Evolutionary conservation across 2,329 filamentous ascomycete genomes (phyloP).

Genomic region (Acrocalymma vagum): DNA sequence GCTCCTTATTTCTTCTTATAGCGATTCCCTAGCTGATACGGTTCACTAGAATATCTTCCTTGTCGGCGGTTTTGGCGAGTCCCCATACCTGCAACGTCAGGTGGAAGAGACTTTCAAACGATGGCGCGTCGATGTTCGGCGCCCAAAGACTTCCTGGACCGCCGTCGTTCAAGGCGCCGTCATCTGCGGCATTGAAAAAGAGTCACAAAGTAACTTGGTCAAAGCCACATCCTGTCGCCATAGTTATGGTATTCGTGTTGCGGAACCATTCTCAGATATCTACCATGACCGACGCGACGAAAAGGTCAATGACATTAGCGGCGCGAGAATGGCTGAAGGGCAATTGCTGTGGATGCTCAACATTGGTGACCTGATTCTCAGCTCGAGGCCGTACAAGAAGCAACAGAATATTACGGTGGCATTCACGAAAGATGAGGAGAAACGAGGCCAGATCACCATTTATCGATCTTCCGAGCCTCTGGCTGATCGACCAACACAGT

Average conservation of each 20-base stretch:
- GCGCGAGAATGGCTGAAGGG: slow-evolving; percentile 7
- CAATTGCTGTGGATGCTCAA: slow-evolving; percentile 26
- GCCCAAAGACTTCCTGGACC: slow-evolving; percentile 28
- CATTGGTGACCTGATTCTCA: slow-evolving; percentile 25
- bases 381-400: too few relatives aligned
- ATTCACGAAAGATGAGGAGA: too few relatives aligned
- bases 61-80: slow-evolving; percentile 26
- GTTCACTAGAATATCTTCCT: slow-evolving; percentile 25
- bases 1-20: too few relatives aligned
- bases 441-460: too few relatives aligned
- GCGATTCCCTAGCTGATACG: too few relatives aligned
- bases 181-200: slow-evolving; percentile 34
- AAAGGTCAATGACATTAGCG: slow-evolving; percentile 2
- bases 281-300: slow-evolving; percentile 6
- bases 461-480: too few relatives aligned
- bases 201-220: slow-evolving; percentile 11
- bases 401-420: too few relatives aligned
- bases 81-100: slow-evolving; percentile 19
- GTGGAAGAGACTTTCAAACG: slow-evolving; percentile 16
- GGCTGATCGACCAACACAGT: too few relatives aligned
- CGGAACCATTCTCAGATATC: slow-evolving; percentile 16
- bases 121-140: slow-evolving; percentile 19
- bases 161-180: slow-evolving; percentile 31
- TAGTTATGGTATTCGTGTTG: slow-evolving; percentile 26
- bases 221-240: slow-evolving; percentile 19